Conservation (phyloP, 352 stramenopile species). For the Phytophthora pinifolia region DNA sequence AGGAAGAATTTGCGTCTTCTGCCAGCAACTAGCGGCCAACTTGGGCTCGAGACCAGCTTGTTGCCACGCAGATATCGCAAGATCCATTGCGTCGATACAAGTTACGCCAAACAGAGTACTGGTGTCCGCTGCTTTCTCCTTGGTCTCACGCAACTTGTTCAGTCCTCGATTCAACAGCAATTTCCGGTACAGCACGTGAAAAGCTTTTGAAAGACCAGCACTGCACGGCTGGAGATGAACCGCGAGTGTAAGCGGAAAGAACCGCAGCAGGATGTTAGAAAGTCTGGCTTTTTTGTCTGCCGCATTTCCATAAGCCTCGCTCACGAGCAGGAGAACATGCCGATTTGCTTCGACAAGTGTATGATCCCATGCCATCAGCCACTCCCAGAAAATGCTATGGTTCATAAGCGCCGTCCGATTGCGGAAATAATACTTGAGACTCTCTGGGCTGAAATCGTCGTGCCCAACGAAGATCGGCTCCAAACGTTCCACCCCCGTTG, state of each 20-base stretch:
- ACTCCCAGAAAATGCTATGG: slow-evolving; percentile 7
- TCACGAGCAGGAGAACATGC: slow-evolving; percentile 19
- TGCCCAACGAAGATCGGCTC: slow-evolving; percentile 20
- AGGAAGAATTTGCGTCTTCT: slow-evolving; percentile 16
- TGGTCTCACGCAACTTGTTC: slow-evolving; percentile 3
- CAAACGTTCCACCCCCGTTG: slow-evolving; percentile 11
- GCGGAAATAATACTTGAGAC: slow-evolving; percentile 11
- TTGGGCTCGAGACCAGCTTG: slow-evolving; percentile 4
- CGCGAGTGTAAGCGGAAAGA: slow-evolving; percentile 1
- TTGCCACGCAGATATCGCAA: slow-evolving; percentile 19
- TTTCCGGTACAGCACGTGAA: slow-evolving; percentile 18
- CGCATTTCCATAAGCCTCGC: slow-evolving; percentile 7
- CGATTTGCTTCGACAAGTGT: slow-evolving; percentile 8
- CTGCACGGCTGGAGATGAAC: slow-evolving; percentile 11
- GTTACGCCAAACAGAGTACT: slow-evolving; percentile 7
- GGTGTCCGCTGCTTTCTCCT: neutral
- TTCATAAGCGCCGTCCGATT: slow-evolving; percentile 17
- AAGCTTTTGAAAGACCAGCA: slow-evolving; percentile 16
- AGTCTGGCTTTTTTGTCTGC: slow-evolving; percentile 1
- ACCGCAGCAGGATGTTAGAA: slow-evolving; percentile 21
- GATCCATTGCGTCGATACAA: slow-evolving; percentile 10
- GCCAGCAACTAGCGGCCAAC: slow-evolving; percentile 14
- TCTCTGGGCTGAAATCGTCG: neutral
- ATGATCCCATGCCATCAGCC: slow-evolving; percentile 12
- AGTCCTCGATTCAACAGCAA: slow-evolving; percentile 13